Evolutionary conservation across 495 filamentous ascomycete genomes (phyloP).

Genomic region (Trichodelitschia bisporula): DNA sequence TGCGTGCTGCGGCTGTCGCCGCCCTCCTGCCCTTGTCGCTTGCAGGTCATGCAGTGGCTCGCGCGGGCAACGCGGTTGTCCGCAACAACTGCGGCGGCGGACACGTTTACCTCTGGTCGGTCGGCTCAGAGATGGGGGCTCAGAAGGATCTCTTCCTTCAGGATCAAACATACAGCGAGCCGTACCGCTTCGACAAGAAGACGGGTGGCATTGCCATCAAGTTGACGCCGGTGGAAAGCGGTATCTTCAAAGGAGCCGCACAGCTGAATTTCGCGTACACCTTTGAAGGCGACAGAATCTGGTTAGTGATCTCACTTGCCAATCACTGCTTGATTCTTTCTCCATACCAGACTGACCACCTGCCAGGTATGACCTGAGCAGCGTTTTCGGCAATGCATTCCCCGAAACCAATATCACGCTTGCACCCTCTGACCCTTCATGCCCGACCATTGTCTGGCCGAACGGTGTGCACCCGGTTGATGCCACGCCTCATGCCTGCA

Average conservation of each 20-base stretch:
- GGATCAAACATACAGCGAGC: slow-evolving; percentile 19
- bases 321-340: too few relatives aligned
- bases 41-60: too few relatives aligned
- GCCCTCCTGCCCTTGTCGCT: too few relatives aligned
- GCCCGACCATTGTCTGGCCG: slow-evolving; percentile 25
- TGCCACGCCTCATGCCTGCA: too few relatives aligned
- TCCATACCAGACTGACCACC: too few relatives aligned
- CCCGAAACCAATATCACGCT: slow-evolving; percentile 20
- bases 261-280: slow-evolving; percentile 30
- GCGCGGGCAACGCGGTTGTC: slow-evolving; percentile 25
- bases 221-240: slow-evolving; percentile 23
- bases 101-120: slow-evolving; percentile 31
- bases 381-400: slow-evolving; percentile 31
- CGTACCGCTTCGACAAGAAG: slow-evolving; percentile 20
- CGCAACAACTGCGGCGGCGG: slow-evolving; percentile 23
- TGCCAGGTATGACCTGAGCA: slow-evolving; percentile 31
- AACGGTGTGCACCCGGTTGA: too few relatives aligned
- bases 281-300: slow-evolving; percentile 23
- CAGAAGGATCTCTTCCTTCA: slow-evolving; percentile 1
- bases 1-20: too few relatives aligned
- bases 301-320: too few relatives aligned
- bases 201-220: slow-evolving; percentile 31
- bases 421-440: slow-evolving; percentile 16
- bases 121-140: slow-evolving; percentile 19
- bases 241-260: slow-evolving; percentile 25